Evolutionary conservation across 2,329 filamentous ascomycete genomes (phyloP).

Genomic region (Colletotrichum filicis): DNA sequence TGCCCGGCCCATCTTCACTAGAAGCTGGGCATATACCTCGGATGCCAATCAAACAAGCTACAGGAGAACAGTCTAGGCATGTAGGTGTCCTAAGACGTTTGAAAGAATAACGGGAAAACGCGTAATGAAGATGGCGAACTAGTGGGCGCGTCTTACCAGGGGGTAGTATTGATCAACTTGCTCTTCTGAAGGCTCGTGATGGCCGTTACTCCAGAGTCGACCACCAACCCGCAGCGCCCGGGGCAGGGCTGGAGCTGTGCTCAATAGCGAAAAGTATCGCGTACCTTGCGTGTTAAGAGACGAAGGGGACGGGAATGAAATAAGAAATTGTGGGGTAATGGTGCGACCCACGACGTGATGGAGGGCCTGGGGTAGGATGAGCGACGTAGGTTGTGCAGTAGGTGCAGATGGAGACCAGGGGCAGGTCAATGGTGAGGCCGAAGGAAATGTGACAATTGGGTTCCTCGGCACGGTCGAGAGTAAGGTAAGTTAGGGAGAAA

Average conservation of each 20-base stretch:
- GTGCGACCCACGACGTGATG: constrained; percentile 28
- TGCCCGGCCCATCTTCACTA: constrained; percentile 26
- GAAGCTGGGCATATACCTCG: constrained; percentile 25
- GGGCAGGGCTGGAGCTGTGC: constrained; percentile 25
- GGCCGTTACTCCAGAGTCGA: neutral
- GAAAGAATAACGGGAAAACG: neutral
- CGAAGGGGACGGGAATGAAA: constrained; percentile 21
- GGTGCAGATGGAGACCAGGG: neutral
- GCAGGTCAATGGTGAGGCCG: constrained; percentile 7
- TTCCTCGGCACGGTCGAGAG: constrained; percentile 9
- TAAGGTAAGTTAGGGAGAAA: neutral
- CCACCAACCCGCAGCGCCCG: constrained; percentile 12
- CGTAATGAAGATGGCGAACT: constrained; percentile 5
- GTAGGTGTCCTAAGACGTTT: neutral
- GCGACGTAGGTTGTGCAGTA: constrained; percentile 19
- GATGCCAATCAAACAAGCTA: constrained; percentile 1
- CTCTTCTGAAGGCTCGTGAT: constrained; percentile 13
- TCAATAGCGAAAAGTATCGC: constrained; percentile 14
- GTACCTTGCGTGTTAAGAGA: constrained; percentile 22
- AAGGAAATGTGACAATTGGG: constrained; percentile 18
- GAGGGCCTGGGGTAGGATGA: constrained; percentile 19
- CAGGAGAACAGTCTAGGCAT: constrained; percentile 4
- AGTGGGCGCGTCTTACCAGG: constrained; percentile 30
- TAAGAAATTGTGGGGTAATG: constrained; percentile 30
- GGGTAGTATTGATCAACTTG: constrained; percentile 8